Evolutionary conservation across 192 early-diverging fungal genomes (phyloP), one percentile per base, ranked within the genome.

Genomic region (Backusella luteola): DNA sequence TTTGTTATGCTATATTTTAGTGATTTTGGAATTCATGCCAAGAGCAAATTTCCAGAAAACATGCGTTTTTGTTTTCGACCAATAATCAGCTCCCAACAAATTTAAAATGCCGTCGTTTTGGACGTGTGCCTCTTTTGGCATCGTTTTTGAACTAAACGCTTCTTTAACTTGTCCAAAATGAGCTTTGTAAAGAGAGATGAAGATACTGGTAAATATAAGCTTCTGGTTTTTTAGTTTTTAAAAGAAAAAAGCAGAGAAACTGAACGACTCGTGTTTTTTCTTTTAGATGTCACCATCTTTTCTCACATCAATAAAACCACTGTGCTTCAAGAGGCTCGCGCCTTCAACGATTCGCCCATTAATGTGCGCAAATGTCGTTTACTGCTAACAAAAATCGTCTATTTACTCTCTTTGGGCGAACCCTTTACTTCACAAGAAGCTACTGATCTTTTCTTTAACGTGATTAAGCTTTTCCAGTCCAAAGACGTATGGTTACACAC

Each of bases 321-420:
- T 26, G 96, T 97, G 38, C 85, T 99, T 73, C 98, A 97, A 81
- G 98, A 99, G 82, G 94, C 98, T 38, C 93, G 96, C 73, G 92
- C 93, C 34, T 99, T 99, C 85, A 98, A 99, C 84, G 95, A 96
- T 77, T 92, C 95, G 34, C 98, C 98, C 21, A 95, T 99, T 77
- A 95, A 95, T 76, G 92, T 95, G 29, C 89, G 96, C 76, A 97
- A 98, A 85, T 99, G 96, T 81, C 89, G 96, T 39, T 81, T 95
- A 39, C 87, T 97, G 38, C 83, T 99, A 59, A 97, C 97, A 46
- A 97, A 97, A 83, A 95, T 99, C 38, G 88, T 95, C 46, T 98
- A 96, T 77, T 87, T 99, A 76, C 87, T 98, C 36, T 96, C 95
- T 76, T 90, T 96, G 74, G 92, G 93, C 6, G 95, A 98, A 82